phyloP scores from a whole-genome alignment of 495 filamentous ascomycete genomes.

The Trichoderma parareesei region DNA sequence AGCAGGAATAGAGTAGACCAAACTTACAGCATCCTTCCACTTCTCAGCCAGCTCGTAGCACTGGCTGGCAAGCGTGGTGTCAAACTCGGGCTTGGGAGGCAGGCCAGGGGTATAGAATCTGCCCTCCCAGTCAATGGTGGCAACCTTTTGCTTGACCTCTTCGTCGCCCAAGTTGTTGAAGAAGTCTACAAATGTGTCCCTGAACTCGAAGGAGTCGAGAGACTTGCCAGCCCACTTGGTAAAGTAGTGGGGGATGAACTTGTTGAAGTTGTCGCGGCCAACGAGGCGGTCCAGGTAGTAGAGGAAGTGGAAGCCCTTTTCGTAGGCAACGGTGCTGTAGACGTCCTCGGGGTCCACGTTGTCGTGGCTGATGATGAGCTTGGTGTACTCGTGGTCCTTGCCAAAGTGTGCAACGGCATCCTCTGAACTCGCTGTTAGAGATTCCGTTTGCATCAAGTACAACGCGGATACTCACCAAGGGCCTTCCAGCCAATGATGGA shows the following conservation, averaged over 20 bases:
- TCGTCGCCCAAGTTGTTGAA: conserved; percentile 57
- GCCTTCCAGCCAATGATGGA: conserved; percentile 78
- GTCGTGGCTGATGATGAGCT: conserved; percentile 75
- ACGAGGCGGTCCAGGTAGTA: conserved; percentile 79
- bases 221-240: conserved; percentile 70
- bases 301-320: conserved; percentile 54
- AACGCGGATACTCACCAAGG: conserved; percentile 33
- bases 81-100: conserved; percentile 83
- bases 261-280: conserved; percentile 79
- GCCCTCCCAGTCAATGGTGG: conserved; percentile 73
- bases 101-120: conserved; percentile 81
- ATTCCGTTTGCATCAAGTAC: conserved; percentile 22
- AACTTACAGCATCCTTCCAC: conserved; percentile 50
- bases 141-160: conserved; percentile 55
- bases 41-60: conserved; percentile 75
- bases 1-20: neutral
- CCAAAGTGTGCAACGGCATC: conserved; percentile 74
- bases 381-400: conserved; percentile 82
- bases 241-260: conserved; percentile 94
- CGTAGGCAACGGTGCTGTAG: conserved; percentile 79
- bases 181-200: conserved; percentile 75
- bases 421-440: conserved; percentile 28
- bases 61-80: conserved; percentile 77
- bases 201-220: conserved; percentile 89
- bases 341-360: conserved; percentile 93